Evolutionary conservation across 2,329 filamentous ascomycete genomes (phyloP), one percentile per base, ranked within the genome.

Genomic region (Fusarium chuoi): DNA sequence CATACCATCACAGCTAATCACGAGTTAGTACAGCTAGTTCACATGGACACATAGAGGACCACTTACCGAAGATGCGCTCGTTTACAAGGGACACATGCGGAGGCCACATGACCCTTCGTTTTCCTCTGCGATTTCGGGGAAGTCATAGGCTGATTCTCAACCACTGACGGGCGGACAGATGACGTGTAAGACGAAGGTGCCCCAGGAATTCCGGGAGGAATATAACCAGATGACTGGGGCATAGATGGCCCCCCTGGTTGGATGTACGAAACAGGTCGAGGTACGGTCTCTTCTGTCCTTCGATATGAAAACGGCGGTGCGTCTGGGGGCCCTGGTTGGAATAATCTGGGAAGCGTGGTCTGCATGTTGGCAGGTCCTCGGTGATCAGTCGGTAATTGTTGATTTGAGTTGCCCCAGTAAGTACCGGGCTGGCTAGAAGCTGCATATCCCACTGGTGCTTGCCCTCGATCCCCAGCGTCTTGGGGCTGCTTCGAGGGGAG

Each of bases 41-140:
- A 33, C 20, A 22, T 42, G 12, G 41, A 35, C 22, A 28, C n/a
- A 41, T 36, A 35, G 24, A 20, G 20, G 22, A 20, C 18, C 28
- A 76, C 85, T 79, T 83, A 91, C 89, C 90, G 87, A 73, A 96
- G 87, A 88, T 96, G 94, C 42, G 94, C 94, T 81, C 90, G 91
- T 81, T 96, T 96, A 84, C 94, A 96, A 68, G 94, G 94, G 75
- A 96, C 91, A 80, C 94, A 96, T 33, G 94, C 94, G 41, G 93
- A 95, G 57, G 93, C 93, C 60, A 96, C 94, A 84, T 96, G 94
- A 20, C 93, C 92, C 80, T 94, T 94, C 11, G 92, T 91, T 81
- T 92, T 92, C 74, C 90, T 86, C 71, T 91, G 89, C 12, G 89
- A 85, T 76, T 90, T 91, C 5, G 89, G 88, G 44, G 89, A 90